Evolutionary conservation across 495 filamentous ascomycete genomes (phyloP).

Genomic region (Emericellopsis terricola): DNA sequence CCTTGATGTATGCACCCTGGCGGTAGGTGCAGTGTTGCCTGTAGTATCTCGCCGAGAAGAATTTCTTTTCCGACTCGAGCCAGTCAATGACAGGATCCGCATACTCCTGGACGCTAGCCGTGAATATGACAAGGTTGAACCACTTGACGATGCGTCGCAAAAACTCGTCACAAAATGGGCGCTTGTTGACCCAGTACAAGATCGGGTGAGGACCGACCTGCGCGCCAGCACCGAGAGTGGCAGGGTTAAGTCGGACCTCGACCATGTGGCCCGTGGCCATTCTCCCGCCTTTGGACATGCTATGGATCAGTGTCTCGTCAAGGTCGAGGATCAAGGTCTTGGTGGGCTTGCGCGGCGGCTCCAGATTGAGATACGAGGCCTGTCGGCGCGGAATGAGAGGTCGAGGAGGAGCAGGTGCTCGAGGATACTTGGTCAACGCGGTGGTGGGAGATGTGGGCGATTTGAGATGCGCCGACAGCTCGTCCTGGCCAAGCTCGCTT

Average conservation of each 20-base stretch:
- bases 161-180: conserved; percentile 93
- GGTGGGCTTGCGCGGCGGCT: conserved; percentile 32
- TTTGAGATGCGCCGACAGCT: conserved; percentile 45
- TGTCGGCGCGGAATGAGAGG: conserved; percentile 75
- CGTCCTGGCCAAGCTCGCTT: conserved; percentile 3
- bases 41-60: conserved; percentile 83
- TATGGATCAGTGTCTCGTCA: conserved; percentile 95
- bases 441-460: conserved; percentile 78
- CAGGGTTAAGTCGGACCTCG: conserved; percentile 72
- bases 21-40: conserved; percentile 90
- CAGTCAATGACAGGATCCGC: conserved; percentile 98
- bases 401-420: conserved; percentile 70
- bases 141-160: conserved; percentile 84
- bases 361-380: conserved; percentile 54
- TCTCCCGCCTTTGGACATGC: conserved; percentile 84
- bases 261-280: conserved; percentile 99
- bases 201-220: conserved; percentile 83
- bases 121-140: conserved; percentile 97
- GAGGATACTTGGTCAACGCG: conserved; percentile 73
- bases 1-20: conserved; percentile 94
- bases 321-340: conserved; percentile 93
- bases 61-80: conserved; percentile 92
- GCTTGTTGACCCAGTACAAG: conserved; percentile 95
- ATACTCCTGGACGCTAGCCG: conserved; percentile 94
- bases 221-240: conserved; percentile 40